Base-by-base conservation (phyloP, 805 yeast species). In the Nakazawaea ishiwadae region DNA sequence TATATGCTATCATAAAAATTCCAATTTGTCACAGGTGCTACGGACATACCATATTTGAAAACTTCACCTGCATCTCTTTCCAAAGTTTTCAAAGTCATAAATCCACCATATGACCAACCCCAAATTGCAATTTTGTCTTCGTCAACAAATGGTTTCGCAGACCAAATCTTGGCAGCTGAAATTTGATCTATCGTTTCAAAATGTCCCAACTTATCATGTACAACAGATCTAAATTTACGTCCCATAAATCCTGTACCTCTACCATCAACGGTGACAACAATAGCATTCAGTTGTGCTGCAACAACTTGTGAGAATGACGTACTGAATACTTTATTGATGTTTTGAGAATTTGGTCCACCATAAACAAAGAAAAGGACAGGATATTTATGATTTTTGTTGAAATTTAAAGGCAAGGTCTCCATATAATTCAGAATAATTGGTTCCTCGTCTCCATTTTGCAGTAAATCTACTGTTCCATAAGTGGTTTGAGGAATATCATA, bases 71-170 rank as follows among this genome's bases (percentile, higher is more conserved):
- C 71, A 60, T 93, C 98, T 17, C 71, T 69, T 61, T 93, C 98
- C 35, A 93, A 65, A 0, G 95, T 84, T 62, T 90, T 93, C 51
- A 93, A 71, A 0, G 99, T 89, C 71, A 88, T 74, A 57, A 78
- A 93, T 0, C 98, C 99, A 36, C 99, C 99, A 58, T 91, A 93
- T 17, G 96, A 85, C 99, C 99, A 93, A 7, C 99, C 99, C 91
- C 97, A 93, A 42, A 91, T 77, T 0, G 96, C 95, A 10, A 87
- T 79, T 46, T 77, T 73, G 3, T 71, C 65, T 18, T 66, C 60
- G 56, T 90, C 85, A 31, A 93, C 83, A 54, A 82, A 91, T 2
- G 68, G 45, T 50, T 73, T 75, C 4, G 62, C 36, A 3, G 77
- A 70, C 84, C 93, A 91, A 1, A 69, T 48, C 48, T 77, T 76